Percentiles rank a stretch among this genome's conserved stretches.
Evolutionary conservation across 1,284 basidiomycete species (phyloP).

Genomic region (Rugosomyces carneus): DNA sequence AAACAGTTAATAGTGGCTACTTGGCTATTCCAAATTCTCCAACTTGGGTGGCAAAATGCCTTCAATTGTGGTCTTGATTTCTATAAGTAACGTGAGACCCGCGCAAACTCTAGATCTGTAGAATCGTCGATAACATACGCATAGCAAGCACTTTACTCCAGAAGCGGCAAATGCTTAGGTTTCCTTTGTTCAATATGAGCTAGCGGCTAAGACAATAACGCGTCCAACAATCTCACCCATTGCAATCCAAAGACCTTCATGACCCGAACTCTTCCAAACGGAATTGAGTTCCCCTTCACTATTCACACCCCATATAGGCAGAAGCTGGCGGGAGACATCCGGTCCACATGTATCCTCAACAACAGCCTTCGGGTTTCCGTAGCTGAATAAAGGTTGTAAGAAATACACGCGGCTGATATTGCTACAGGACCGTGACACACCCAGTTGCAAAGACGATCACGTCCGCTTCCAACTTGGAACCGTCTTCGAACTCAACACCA

Average conservation of each 20-base stretch:
- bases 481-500: slow-evolving; percentile 56
- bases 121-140: slow-evolving; percentile 30
- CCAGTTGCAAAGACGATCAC: slow-evolving; percentile 62
- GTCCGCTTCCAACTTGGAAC: slow-evolving; percentile 55
- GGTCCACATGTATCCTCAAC: slow-evolving; percentile 40
- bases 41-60: slow-evolving; percentile 30
- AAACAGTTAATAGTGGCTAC: no score
- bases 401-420: neutral
- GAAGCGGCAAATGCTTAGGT: slow-evolving; percentile 39
- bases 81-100: slow-evolving; percentile 22
- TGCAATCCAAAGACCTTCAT: slow-evolving; percentile 49
- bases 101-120: neutral
- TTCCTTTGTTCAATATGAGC: slow-evolving; percentile 26
- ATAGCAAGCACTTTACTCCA: slow-evolving; percentile 43
- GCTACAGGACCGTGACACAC: slow-evolving; percentile 21
- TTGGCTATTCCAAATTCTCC: neutral
- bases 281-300: slow-evolving; percentile 59
- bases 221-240: slow-evolving; percentile 24
- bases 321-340: slow-evolving; percentile 38
- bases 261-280: slow-evolving; percentile 46
- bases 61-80: slow-evolving; percentile 57
- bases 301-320: slow-evolving; percentile 57
- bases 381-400: slow-evolving; percentile 10
- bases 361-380: slow-evolving; percentile 15
- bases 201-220: neutral